Conservation (phyloP, 2,329 filamentous ascomycete genomes). For the Trichoderma semiorbis region DNA sequence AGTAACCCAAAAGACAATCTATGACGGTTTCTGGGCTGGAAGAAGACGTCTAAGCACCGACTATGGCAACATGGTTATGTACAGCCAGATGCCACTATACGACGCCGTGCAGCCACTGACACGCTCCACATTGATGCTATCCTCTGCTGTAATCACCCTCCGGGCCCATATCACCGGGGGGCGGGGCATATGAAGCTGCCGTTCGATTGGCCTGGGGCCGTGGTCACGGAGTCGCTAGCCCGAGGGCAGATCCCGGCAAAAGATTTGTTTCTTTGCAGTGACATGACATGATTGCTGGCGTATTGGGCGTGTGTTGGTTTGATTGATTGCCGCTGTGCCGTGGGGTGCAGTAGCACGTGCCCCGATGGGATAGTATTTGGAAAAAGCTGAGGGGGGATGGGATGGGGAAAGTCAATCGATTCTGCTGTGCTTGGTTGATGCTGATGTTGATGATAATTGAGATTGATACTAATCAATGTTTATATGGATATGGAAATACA, state of each 20-base stretch:
- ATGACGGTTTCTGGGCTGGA: background rate
- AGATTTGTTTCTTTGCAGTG: background rate
- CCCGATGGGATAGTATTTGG: background rate
- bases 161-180: background rate
- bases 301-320: background rate
- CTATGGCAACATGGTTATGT: background rate
- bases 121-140: background rate
- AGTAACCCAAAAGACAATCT: background rate
- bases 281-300: background rate
- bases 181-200: background rate
- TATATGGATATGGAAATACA: background rate
- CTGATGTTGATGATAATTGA: background rate
- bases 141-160: background rate
- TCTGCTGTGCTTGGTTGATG: background rate
- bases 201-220: background rate
- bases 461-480: background rate
- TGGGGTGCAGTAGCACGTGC: background rate
- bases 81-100: background rate
- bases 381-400: background rate
- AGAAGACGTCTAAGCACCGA: background rate
- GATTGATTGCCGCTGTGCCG: background rate
- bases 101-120: slow-evolving; percentile 7
- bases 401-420: background rate
- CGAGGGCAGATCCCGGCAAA: background rate
- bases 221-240: background rate